phyloP scores from a whole-genome alignment of 352 stramenopile genomes.

The Pythium rhizo-oryzae region DNA sequence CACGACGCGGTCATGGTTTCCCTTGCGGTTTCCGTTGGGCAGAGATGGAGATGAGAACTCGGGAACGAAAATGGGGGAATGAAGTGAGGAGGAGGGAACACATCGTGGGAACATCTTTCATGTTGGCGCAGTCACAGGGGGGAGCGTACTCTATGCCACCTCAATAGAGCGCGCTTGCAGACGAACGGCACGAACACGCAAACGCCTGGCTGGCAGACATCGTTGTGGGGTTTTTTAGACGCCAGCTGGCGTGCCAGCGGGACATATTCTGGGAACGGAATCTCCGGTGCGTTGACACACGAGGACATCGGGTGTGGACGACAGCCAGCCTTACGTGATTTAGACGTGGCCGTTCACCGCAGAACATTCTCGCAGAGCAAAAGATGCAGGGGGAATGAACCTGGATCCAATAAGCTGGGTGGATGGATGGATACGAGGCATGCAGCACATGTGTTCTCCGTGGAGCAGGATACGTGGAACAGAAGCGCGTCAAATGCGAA shows the following conservation, averaged over 20 bases:
- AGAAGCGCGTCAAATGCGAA: neutral
- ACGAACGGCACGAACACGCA: constrained; percentile 12
- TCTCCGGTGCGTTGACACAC: neutral
- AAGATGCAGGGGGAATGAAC: no score
- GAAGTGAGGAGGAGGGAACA: neutral
- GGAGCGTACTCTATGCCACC: neutral
- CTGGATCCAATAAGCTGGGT: no score
- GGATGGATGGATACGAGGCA: no score
- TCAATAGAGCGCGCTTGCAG: constrained; percentile 19
- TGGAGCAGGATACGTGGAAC: no score
- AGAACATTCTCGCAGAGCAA: no score
- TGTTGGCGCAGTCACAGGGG: neutral
- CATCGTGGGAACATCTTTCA: no score
- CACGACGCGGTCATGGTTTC: constrained; percentile 12
- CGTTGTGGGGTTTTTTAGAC: neutral
- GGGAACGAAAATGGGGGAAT: neutral
- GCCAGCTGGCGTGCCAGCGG: neutral
- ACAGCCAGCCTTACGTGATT: no score
- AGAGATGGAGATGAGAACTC: neutral
- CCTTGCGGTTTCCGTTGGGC: neutral
- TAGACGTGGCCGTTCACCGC: no score
- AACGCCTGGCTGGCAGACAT: neutral
- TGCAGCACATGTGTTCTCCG: no score
- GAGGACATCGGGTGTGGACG: no score
- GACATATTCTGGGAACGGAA: neutral